Percentiles rank a stretch among this genome's conserved stretches.
Conservation (phyloP, 2,329 filamentous ascomycete genomes). For the Aspergillus latus region DNA sequence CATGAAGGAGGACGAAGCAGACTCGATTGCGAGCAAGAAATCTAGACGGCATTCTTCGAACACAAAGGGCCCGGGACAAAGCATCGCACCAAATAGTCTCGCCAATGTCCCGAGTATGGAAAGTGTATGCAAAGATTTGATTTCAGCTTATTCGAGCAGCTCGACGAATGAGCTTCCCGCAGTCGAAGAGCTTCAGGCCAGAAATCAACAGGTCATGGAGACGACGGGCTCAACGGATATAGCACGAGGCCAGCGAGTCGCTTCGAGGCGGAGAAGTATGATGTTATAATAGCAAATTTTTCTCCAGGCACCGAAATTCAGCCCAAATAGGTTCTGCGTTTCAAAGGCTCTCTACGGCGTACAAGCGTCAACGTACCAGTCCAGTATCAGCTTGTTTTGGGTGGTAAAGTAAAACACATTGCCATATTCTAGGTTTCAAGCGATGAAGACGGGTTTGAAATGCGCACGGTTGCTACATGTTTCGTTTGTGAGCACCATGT, state of each 20-base stretch:
- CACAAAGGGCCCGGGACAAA: constrained; percentile 19
- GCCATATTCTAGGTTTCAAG: no score
- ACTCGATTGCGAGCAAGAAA: constrained; percentile 18
- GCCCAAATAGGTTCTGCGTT: not conserved
- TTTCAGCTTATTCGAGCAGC: not conserved
- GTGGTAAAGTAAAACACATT: no score
- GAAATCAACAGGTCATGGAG: constrained; percentile 15
- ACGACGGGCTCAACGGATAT: constrained; percentile 15
- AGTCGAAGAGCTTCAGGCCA: constrained; percentile 2
- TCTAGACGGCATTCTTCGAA: constrained; percentile 38
- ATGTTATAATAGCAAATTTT: constrained; percentile 31
- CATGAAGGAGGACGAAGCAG: constrained; percentile 10
- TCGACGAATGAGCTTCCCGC: not conserved
- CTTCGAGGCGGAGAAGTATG: constrained; percentile 42
- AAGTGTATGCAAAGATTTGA: not conserved
- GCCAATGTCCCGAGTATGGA: not conserved
- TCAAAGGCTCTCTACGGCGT: not conserved
- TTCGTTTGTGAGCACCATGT: no score
- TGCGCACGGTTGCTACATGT: no score
- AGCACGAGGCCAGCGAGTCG: constrained; percentile 33
- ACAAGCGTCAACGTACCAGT: no score
- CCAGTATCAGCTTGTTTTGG: no score
- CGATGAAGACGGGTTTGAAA: no score
- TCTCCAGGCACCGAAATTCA: not conserved
- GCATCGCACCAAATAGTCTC: constrained; percentile 5